These are phyloP conservation scores for Leptosphaerulina australis DNA, from an alignment of 2,329 filamentous ascomycete species.

Conservation along the genomic window DNA sequence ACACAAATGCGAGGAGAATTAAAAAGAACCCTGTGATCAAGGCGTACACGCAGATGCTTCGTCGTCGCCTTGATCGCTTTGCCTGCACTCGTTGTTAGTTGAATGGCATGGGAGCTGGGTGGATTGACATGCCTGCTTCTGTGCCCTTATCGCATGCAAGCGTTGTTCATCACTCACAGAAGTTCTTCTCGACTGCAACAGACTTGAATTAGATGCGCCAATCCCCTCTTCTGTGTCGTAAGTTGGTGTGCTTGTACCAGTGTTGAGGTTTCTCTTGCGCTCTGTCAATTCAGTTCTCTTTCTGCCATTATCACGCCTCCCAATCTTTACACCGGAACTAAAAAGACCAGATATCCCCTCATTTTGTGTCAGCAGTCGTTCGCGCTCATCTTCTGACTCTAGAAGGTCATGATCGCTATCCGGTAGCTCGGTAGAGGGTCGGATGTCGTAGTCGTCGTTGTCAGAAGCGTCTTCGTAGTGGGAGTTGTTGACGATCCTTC, in stretches of 20 bases:
- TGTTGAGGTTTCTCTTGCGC: constrained; percentile 55
- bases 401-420: constrained; percentile 50
- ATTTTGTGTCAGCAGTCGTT: constrained; percentile 48
- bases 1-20: constrained; percentile 62
- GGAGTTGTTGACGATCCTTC: constrained; percentile 37
- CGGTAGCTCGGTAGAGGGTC: constrained; percentile 44
- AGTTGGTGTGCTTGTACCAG: constrained; percentile 78
- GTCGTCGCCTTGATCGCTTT: constrained; percentile 45
- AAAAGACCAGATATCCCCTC: constrained; percentile 40
- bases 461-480: constrained; percentile 41
- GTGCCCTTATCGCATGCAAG: constrained; percentile 59
- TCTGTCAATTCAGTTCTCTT: constrained; percentile 35
- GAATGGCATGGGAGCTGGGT: constrained; percentile 43
- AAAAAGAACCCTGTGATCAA: constrained; percentile 61
- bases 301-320: constrained; percentile 26
- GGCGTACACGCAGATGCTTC: constrained; percentile 50
- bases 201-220: constrained; percentile 61
- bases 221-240: constrained; percentile 88
- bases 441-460: constrained; percentile 41
- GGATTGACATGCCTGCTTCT: constrained; percentile 37
- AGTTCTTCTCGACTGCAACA: constrained; percentile 44
- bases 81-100: constrained; percentile 29
- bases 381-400: constrained; percentile 56
- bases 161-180: constrained; percentile 57
- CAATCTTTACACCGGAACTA: constrained; percentile 39